phyloP scores from a whole-genome alignment of 2,329 filamentous ascomycete genomes.

The Hypomyces perniciosus region DNA sequence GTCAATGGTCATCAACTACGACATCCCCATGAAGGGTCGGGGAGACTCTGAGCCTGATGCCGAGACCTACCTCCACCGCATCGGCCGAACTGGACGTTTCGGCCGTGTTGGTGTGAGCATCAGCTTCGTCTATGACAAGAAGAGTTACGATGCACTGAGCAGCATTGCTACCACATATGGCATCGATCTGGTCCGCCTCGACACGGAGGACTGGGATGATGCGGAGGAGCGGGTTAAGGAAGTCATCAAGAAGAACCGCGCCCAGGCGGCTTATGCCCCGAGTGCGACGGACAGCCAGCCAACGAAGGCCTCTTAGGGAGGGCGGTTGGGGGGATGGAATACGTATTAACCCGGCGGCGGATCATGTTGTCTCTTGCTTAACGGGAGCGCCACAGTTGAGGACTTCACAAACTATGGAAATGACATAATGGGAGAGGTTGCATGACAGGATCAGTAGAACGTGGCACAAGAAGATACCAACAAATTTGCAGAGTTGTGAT shows the following conservation, averaged over 20 bases:
- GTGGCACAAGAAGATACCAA: slow-evolving; percentile 12
- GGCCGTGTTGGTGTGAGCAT: slow-evolving; percentile 94
- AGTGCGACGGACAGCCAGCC: slow-evolving; percentile 35
- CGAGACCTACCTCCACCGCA: slow-evolving; percentile 96
- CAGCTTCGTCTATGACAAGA: slow-evolving; percentile 84
- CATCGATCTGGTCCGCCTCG: slow-evolving; percentile 74
- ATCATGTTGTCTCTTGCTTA: slow-evolving; percentile 6
- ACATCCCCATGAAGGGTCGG: slow-evolving; percentile 68
- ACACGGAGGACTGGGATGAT: slow-evolving; percentile 83
- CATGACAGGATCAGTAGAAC: slow-evolving; percentile 9
- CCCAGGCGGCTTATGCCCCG: slow-evolving; percentile 48
- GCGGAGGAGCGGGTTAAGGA: slow-evolving; percentile 78
- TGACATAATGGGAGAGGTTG: slow-evolving; percentile 4
- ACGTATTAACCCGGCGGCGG: slow-evolving; percentile 9
- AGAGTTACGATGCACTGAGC: slow-evolving; percentile 72
- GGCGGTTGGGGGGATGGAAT: slow-evolving; percentile 13
- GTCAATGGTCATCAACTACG: slow-evolving; percentile 98
- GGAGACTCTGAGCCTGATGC: slow-evolving; percentile 80
- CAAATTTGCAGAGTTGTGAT: slow-evolving; percentile 8
- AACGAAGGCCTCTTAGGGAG: slow-evolving; percentile 25
- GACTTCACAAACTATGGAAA: slow-evolving; percentile 5
- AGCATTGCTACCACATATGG: slow-evolving; percentile 75
- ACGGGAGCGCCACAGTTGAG: slow-evolving; percentile 1
- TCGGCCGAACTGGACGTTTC: slow-evolving; percentile 93
- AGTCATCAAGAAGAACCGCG: slow-evolving; percentile 67